phyloP scores from a whole-genome alignment of 2,329 filamentous ascomycete genomes.

The Metarhizium robertsii region DNA sequence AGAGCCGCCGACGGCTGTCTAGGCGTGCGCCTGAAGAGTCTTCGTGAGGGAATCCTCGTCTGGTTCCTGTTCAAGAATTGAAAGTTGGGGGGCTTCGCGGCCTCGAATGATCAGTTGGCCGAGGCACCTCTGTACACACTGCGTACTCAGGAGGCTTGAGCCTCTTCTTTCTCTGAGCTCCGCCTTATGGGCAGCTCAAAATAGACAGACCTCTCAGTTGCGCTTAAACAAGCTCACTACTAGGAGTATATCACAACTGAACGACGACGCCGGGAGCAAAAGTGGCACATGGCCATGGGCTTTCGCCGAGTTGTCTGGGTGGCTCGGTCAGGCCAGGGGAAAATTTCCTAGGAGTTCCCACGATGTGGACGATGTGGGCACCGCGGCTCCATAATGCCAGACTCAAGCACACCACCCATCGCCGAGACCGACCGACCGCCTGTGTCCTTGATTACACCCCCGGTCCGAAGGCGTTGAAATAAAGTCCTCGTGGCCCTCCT shows the following conservation, averaged over 20 bases:
- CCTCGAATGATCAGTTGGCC: no score
- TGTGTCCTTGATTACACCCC: constrained; percentile 1
- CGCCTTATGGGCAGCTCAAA: neutral
- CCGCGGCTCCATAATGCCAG: constrained; percentile 5
- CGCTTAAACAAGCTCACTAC: neutral
- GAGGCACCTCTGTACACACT: no score
- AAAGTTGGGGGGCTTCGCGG: no score
- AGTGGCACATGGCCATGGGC: constrained; percentile 3
- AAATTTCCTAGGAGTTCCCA: constrained; percentile 6
- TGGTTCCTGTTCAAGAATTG: no score
- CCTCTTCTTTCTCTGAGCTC: neutral
- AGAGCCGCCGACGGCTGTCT: no score
- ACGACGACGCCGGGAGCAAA: no score
- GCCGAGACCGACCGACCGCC: constrained; percentile 5
- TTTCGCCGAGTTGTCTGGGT: neutral
- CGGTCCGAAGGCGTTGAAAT: neutral
- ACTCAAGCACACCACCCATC: constrained; percentile 2
- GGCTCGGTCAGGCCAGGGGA: constrained; percentile 9
- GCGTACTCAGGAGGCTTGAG: neutral
- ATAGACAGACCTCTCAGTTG: neutral
- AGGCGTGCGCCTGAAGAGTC: no score
- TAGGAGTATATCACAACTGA: no score
- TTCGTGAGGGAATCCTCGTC: no score
- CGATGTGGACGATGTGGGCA: constrained; percentile 8
- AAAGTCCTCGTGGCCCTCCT: neutral